Conservation (phyloP, 2,329 filamentous ascomycete species). For the Tolypocladium pustulatum region DNA sequence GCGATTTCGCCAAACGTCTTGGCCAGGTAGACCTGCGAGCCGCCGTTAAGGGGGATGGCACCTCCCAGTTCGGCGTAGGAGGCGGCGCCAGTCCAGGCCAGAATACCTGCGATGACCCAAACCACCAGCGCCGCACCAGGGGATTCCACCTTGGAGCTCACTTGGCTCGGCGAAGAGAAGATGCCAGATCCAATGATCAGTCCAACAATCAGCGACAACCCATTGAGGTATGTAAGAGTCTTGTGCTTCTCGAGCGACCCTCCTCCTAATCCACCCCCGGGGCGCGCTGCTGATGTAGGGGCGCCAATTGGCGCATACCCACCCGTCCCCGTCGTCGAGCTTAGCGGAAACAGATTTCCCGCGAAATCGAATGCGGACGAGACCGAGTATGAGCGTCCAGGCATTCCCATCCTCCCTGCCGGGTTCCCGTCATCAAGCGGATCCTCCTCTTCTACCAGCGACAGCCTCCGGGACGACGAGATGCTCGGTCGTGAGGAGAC, state of each 20-base stretch:
- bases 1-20: conserved; percentile 94
- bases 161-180: conserved; percentile 87
- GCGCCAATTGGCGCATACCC: conserved; percentile 82
- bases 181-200: conserved; percentile 95
- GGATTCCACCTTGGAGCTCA: conserved; percentile 84
- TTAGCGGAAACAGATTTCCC: conserved; percentile 85
- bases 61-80: conserved; percentile 94
- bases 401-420: conserved; percentile 25
- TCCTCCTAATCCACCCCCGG: conserved; percentile 48
- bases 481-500: conserved; percentile 74
- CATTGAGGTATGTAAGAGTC: conserved; percentile 89
- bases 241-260: conserved; percentile 91
- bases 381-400: conserved; percentile 67
- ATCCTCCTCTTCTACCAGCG: conserved; percentile 71
- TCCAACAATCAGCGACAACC: conserved; percentile 80
- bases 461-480: conserved; percentile 84
- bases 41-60: conserved; percentile 90
- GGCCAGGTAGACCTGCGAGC: conserved; percentile 83
- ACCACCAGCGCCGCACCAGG: conserved; percentile 84
- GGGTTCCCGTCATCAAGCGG: conserved; percentile 52
- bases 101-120: conserved; percentile 80
- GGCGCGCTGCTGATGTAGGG: conserved; percentile 45
- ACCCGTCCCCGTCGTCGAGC: conserved; percentile 59
- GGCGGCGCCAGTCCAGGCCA: conserved; percentile 92
- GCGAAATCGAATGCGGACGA: conserved; percentile 93